A percentile compares a stretch with the other conserved stretches of the same genome.
These are phyloP conservation scores for Mycosphaerella sp. DNA, from an alignment of 2,329 filamentous ascomycete genomes.

Conservation along the genomic window DNA sequence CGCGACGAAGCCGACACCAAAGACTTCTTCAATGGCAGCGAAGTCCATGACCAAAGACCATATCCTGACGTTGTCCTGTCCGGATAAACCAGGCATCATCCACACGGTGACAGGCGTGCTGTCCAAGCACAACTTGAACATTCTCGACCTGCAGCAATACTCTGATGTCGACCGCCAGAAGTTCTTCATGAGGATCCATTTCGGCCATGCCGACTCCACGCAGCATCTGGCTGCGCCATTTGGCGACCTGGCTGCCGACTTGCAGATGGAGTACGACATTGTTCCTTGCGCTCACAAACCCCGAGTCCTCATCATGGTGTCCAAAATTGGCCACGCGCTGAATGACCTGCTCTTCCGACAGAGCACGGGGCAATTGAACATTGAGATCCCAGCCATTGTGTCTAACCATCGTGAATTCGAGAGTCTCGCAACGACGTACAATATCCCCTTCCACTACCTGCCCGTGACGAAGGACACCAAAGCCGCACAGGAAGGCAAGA, in stretches of 20 bases:
- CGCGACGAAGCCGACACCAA: neutral
- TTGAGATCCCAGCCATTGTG: constrained; percentile 71
- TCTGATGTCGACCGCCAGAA: constrained; percentile 65
- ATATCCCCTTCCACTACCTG: constrained; percentile 72
- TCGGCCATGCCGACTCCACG: constrained; percentile 52
- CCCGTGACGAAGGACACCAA: constrained; percentile 76
- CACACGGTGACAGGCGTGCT: constrained; percentile 76
- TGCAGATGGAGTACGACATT: constrained; percentile 66
- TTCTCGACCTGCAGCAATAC: constrained; percentile 80
- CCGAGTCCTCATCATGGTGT: constrained; percentile 79
- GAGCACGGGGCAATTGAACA: constrained; percentile 64
- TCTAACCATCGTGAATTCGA: constrained; percentile 75
- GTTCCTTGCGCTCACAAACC: constrained; percentile 63
- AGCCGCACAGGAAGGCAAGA: constrained; percentile 61
- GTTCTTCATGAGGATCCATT: constrained; percentile 88
- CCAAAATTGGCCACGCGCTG: constrained; percentile 79
- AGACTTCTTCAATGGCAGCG: neutral
- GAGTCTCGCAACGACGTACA: constrained; percentile 63
- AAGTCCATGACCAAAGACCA: constrained; percentile 43
- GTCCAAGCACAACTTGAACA: constrained; percentile 66
- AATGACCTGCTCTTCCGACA: constrained; percentile 78
- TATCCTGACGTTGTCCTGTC: constrained; percentile 75
- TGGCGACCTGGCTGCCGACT: constrained; percentile 53
- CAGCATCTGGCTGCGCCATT: constrained; percentile 52
- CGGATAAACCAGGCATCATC: constrained; percentile 77